Percentiles rank a stretch among this genome's conserved stretches.
Evolutionary conservation across 371 early-diverging fungal species (phyloP).

Genomic region (Haplosporangium sp.): DNA sequence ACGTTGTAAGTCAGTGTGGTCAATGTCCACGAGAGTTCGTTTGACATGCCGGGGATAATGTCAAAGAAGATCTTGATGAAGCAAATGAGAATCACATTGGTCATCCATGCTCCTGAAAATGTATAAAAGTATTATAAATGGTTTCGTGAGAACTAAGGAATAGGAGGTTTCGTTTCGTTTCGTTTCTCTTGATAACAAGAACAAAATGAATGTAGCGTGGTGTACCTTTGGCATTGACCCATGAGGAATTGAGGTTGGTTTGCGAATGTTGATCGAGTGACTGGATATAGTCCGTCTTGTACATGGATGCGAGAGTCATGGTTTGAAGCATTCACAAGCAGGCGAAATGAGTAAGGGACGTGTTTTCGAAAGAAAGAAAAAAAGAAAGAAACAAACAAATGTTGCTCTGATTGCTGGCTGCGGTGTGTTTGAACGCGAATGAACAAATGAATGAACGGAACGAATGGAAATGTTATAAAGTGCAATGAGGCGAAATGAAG

Average conservation of each 20-base stretch:
- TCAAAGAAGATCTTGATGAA: slow-evolving; percentile 86
- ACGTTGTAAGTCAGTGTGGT: slow-evolving; percentile 92
- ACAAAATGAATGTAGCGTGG: background rate
- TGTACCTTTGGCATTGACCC: slow-evolving; percentile 77
- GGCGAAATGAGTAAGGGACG: background rate
- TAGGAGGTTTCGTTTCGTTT: slow-evolving; percentile 4
- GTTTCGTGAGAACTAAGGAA: background rate
- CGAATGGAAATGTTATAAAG: too few species aligned
- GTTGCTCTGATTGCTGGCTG: background rate
- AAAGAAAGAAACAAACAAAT: background rate
- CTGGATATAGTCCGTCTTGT: slow-evolving; percentile 55
- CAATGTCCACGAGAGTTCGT: slow-evolving; percentile 95
- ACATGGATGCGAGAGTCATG: slow-evolving; percentile 51
- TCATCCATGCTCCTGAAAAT: slow-evolving; percentile 88
- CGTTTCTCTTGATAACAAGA: background rate
- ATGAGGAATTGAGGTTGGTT: slow-evolving; percentile 75
- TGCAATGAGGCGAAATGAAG: too few species aligned
- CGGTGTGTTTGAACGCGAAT: too few species aligned
- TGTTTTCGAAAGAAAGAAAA: background rate
- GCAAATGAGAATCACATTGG: slow-evolving; percentile 83
- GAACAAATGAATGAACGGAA: background rate
- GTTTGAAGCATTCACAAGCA: background rate
- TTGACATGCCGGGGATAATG: slow-evolving; percentile 88
- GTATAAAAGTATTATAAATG: background rate
- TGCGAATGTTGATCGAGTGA: slow-evolving; percentile 70